phyloP scores from a whole-genome alignment of 1,284 basidiomycete species.

The Cryptococcus hybrid region DNA sequence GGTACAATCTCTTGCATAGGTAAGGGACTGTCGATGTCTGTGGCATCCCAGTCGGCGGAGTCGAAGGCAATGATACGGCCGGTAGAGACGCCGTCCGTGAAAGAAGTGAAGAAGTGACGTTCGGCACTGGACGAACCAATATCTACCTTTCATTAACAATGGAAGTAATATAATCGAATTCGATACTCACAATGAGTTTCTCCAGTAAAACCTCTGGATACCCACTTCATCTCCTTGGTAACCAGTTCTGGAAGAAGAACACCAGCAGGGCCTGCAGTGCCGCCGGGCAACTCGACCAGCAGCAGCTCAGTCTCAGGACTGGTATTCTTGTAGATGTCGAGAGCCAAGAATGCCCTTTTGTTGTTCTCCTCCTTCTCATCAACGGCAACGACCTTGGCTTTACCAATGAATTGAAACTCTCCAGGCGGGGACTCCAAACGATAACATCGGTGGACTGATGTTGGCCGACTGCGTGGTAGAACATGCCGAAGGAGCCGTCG shows the following conservation, averaged over 20 bases:
- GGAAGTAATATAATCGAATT: neutral
- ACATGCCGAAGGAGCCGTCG: constrained; percentile 17
- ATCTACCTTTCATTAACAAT: constrained; percentile 4
- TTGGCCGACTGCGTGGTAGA: constrained; percentile 14
- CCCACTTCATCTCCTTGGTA: constrained; percentile 8
- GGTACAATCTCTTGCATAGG: constrained; percentile 12
- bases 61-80: constrained; percentile 16
- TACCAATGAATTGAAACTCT: constrained; percentile 4
- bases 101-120: constrained; percentile 15
- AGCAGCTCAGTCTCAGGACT: constrained; percentile 19
- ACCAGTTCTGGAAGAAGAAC: constrained; percentile 3
- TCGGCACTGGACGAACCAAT: constrained; percentile 11
- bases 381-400: constrained; percentile 2
- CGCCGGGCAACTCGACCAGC: constrained; percentile 11
- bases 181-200: constrained; percentile 12
- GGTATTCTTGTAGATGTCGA: constrained; percentile 19
- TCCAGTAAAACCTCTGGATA: constrained; percentile 15
- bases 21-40: neutral
- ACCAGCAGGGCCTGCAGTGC: neutral
- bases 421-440: constrained; percentile 3
- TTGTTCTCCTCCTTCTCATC: neutral
- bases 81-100: constrained; percentile 10
- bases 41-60: constrained; percentile 6
- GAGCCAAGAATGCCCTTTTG: constrained; percentile 9
- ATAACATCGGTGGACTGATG: constrained; percentile 13